Base-by-base conservation (phyloP, 148 eudicot species). In the Camellia lanceoleosa region DNA sequence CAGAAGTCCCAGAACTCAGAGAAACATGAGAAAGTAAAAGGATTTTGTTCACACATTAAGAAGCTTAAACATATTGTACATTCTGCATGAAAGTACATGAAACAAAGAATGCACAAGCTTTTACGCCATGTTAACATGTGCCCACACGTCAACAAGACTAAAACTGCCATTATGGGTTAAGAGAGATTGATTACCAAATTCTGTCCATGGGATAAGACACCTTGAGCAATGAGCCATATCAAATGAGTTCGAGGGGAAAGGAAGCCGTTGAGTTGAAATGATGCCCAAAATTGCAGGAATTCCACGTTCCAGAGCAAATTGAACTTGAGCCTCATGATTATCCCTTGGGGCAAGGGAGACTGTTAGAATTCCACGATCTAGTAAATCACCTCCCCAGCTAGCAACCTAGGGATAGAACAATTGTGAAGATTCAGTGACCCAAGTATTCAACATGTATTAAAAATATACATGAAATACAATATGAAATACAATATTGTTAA, bases 161-260 rank as follows among this genome's bases (percentile, higher is more conserved):
- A 0, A 38, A 19, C 9, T 6, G 10, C 9, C n/a, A 19, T 18
- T 42, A 12, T 55, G n/a, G 14, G 54, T 55, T 41, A 74, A 74
- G 42, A 79, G 54, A 30, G 78, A 65, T 42, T 38, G 55, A 12
- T 70, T 80, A 87, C 89, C 89, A 14, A 75, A 87, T 74, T 87
- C 87, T 3, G 87, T 84, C 89, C 89, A 87, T 7, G 89, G 89
- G 67, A 87, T 84, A 13, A 87, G 89, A 78, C 89, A 87, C 52
- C 89, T 82, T 11, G 89, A 87, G 82, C 89, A 87, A 78, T 87
- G 89, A 18, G 87, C 85, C 89, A 87, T 84, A 79, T 87, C 89
- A 9, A 87, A 87, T 18, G 89, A 80, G 71, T 65, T 87, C 2
- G 89, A 82, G 11, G 89, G 89, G 79, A 82, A 87, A 5, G 89